Evolutionary conservation across 805 yeast species (phyloP), one percentile per base, ranked within the genome.

Genomic region (Hanseniaspora pseudoguilliermondii): DNA sequence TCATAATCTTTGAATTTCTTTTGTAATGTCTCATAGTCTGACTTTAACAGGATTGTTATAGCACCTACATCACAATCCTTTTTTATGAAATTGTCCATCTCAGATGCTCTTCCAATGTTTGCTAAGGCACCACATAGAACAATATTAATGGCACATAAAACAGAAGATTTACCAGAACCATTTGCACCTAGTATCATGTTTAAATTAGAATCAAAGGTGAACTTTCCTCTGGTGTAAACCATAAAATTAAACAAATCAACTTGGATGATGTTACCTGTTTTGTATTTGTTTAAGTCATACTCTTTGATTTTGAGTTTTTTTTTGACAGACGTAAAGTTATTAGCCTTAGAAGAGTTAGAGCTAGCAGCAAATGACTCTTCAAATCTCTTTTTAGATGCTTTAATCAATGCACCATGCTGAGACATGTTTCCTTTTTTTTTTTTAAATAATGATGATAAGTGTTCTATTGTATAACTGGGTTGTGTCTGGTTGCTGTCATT

Each of bases 101-200:
- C 79, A 67, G 64, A 79, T 65, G 73, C 84, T 72, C 77, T 85
- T 4, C 93, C 95, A 57, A 90, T 77, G 44, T 81, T 71, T 41
- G 79, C 86, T 23, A 86, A 76, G 63, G 78, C 80, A 1, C 97
- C 97, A 1, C 84, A 91, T 18, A 93, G 70, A 0, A 96, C 95
- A 36, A 93, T 73, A 65, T 95, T 91, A 0, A 91, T 79, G 0
- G 96, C 97, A 58, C 96, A 86, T 4, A 93, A 90, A 63, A 93
- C 79, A 0, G 97, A 88, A 40, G 93, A 83, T 64, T 93, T 93
- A 7, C 98, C 98, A 0, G 95, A 80, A 38, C 99, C 99, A 66
- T 93, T 93, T 13, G 97, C 97, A 0, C 97, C 98, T 54, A 93
- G 84, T 57, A 93, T 85, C 83, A 93, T 80, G 65, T 93, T 93